Percentiles rank a stretch among this genome's conserved stretches.
Evolutionary conservation across 2,329 filamentous ascomycete species (phyloP).

Genomic region (Alternaria infectoria): DNA sequence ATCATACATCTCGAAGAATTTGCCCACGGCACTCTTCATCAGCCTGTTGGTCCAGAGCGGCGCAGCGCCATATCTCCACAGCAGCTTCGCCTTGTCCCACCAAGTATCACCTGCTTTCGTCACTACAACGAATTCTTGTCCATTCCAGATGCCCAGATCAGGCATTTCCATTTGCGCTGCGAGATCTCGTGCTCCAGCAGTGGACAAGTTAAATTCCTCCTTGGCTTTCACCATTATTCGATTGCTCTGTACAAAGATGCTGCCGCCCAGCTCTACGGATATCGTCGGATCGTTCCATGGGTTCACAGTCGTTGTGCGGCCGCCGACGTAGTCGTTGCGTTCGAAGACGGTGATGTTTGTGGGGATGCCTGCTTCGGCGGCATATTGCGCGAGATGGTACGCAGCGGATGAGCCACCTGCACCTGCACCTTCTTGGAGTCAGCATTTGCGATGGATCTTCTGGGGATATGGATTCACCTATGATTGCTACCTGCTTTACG

Average conservation of each 20-base stretch:
- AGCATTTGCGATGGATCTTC: neutral
- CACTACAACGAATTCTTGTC: slow-evolving; percentile 72
- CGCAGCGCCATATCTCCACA: slow-evolving; percentile 85
- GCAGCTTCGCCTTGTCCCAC: slow-evolving; percentile 79
- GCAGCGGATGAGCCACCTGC: slow-evolving; percentile 86
- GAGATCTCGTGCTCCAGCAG: slow-evolving; percentile 47
- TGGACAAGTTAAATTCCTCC: slow-evolving; percentile 71
- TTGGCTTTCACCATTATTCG: slow-evolving; percentile 79
- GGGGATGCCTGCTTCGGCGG: slow-evolving; percentile 63
- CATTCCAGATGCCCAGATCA: slow-evolving; percentile 83
- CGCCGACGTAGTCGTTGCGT: slow-evolving; percentile 76
- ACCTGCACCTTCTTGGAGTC: slow-evolving; percentile 72
- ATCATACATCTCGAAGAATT: slow-evolving; percentile 82
- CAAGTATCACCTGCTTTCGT: slow-evolving; percentile 68
- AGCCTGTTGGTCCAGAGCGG: slow-evolving; percentile 76
- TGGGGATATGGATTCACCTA: slow-evolving; percentile 29
- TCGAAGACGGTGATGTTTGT: slow-evolving; percentile 91
- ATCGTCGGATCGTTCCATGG: slow-evolving; percentile 70
- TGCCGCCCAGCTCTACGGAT: slow-evolving; percentile 86
- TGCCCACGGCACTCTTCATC: slow-evolving; percentile 72
- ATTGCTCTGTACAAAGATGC: slow-evolving; percentile 88
- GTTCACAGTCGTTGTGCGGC: slow-evolving; percentile 84
- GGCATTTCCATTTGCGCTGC: slow-evolving; percentile 28
- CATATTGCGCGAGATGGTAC: slow-evolving; percentile 78
- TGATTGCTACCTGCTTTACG: slow-evolving; percentile 47